phyloP scores from a whole-genome alignment of 2,329 filamentous ascomycete genomes.

The Zasmidium cellare region DNA sequence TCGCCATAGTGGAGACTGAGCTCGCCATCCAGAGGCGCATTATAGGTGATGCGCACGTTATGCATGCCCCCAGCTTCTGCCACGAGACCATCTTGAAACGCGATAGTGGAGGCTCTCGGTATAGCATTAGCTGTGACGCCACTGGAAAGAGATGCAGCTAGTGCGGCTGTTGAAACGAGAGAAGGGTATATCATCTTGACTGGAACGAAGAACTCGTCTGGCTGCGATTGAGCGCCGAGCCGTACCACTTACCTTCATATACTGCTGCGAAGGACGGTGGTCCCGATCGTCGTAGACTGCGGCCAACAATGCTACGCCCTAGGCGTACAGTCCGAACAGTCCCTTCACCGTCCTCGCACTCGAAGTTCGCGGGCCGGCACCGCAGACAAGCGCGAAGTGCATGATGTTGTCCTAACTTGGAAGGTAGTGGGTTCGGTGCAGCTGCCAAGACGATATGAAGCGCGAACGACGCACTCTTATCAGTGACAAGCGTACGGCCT shows the following conservation, averaged over 20 bases:
- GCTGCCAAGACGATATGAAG: background rate
- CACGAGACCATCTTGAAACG: conserved; percentile 26
- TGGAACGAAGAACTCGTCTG: background rate
- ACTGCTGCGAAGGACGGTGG: background rate
- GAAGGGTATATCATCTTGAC: conserved; percentile 15
- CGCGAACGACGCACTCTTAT: background rate
- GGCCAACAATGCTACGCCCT: background rate
- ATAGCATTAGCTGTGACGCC: conserved; percentile 13
- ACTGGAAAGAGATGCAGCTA: conserved; percentile 12
- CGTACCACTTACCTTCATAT: no score
- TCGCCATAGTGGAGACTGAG: conserved; percentile 48
- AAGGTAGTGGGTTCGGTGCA: background rate
- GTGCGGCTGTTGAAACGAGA: conserved; percentile 14
- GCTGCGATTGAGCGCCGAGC: no score
- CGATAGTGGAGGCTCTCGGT: conserved; percentile 19
- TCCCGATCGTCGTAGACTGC: background rate
- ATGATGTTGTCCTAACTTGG: background rate
- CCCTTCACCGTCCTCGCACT: background rate
- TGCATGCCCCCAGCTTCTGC: conserved; percentile 42
- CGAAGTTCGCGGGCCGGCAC: background rate
- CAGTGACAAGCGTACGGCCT: background rate
- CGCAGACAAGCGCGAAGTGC: background rate
- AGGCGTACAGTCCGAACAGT: background rate
- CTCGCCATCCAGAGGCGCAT: conserved; percentile 44
- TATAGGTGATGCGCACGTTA: conserved; percentile 51